These are phyloP conservation scores for Phlegmacium glaucopus DNA, from an alignment of 768 basidiomycete genomes.

Conservation along the genomic window DNA sequence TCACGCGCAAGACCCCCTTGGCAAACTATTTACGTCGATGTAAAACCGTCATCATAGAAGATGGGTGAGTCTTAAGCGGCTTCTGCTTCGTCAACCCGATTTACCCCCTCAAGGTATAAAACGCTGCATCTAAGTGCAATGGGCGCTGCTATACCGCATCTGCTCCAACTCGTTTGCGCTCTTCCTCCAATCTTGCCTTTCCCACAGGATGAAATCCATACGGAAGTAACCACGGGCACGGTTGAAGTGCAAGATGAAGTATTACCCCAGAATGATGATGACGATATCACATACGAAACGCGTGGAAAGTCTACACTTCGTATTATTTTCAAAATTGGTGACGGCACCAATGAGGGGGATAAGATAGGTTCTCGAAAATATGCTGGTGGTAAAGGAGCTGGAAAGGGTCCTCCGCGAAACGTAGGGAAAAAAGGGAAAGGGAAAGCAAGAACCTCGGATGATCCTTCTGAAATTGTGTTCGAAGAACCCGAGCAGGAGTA, in stretches of 20 bases:
- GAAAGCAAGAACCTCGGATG: conserved; percentile 7
- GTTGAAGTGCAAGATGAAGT: conserved; percentile 78
- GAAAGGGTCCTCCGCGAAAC: conserved; percentile 8
- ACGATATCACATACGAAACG: conserved; percentile 61
- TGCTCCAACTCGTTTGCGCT: conserved; percentile 65
- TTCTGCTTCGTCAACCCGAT: not conserved
- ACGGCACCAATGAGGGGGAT: conserved; percentile 50
- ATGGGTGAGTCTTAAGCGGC: conserved; percentile 50
- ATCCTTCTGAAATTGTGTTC: conserved; percentile 14
- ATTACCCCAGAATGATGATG: conserved; percentile 69
- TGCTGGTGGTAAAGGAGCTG: conserved; percentile 19
- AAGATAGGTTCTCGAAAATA: conserved; percentile 22
- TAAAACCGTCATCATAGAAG: conserved; percentile 65
- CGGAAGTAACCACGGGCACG: conserved; percentile 64
- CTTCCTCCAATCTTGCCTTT: conserved; percentile 74
- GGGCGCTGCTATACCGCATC: conserved; percentile 87
- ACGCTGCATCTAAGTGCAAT: conserved; percentile 75
- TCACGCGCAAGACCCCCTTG: conserved; percentile 73
- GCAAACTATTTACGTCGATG: conserved; percentile 76
- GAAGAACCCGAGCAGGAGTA: conserved; percentile 35
- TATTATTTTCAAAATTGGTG: conserved; percentile 58
- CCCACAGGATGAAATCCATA: conserved; percentile 55
- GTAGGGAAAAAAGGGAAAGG: conserved; percentile 11
- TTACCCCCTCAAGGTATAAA: conserved; percentile 52
- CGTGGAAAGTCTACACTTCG: conserved; percentile 70